Evolutionary conservation across 306 rosid genomes (phyloP).

Genomic region (Vigna unguiculata): DNA sequence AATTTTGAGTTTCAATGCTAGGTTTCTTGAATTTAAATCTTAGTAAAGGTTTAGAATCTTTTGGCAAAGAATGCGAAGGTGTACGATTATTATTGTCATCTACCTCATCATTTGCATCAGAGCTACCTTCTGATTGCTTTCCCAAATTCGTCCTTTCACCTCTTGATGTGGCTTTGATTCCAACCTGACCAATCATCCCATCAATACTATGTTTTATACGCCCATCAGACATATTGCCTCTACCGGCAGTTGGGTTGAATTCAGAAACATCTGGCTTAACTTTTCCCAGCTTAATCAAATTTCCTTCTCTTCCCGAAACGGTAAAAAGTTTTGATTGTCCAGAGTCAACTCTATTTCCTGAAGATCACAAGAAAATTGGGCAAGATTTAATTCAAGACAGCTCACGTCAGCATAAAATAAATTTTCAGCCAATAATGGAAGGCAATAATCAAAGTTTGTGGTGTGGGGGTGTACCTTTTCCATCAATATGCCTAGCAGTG

Average conservation of each 20-base stretch:
- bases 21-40: constrained; percentile 88
- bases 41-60: constrained; percentile 79
- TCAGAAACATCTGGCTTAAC: constrained; percentile 65
- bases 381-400: constrained; percentile 18
- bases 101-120: constrained; percentile 54
- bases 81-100: constrained; percentile 57
- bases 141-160: constrained; percentile 55
- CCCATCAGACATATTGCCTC: constrained; percentile 61
- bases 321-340: constrained; percentile 64
- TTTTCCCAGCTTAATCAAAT: constrained; percentile 77
- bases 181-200: constrained; percentile 53
- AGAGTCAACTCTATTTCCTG: constrained; percentile 62
- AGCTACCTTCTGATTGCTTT: constrained; percentile 68
- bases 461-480: constrained; percentile 48
- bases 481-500: constrained; percentile 50
- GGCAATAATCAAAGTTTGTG: constrained; percentile 10
- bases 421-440: constrained; percentile 28
- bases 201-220: constrained; percentile 55
- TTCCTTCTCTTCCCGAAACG: constrained; percentile 74
- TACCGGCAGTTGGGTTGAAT: constrained; percentile 49
- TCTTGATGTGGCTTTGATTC: constrained; percentile 51
- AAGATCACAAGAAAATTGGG: constrained; percentile 39
- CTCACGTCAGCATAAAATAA: constrained; percentile 14
- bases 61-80: constrained; percentile 66
- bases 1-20: constrained; percentile 67